phyloP scores from a whole-genome alignment of 2,329 filamentous ascomycete species.

The Apiospora saccharicola region DNA sequence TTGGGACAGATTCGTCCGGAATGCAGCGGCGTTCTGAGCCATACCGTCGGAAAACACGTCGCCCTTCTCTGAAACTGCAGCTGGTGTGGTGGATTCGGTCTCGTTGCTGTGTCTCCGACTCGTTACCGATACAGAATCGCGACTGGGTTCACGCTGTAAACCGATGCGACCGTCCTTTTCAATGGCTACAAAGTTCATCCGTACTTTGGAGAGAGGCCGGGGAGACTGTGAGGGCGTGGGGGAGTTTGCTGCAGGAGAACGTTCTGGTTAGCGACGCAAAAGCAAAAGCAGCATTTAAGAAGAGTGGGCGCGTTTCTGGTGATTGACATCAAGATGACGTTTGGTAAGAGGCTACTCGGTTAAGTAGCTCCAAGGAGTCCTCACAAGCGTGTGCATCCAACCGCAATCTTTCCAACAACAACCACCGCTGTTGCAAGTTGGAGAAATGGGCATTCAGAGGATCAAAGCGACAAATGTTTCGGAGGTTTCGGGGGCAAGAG shows the following conservation, averaged over 20 bases:
- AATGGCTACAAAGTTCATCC: conserved; percentile 77
- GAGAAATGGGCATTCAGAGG: background rate
- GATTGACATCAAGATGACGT: conserved; percentile 1
- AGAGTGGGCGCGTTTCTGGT: background rate
- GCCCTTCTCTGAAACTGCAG: conserved; percentile 48
- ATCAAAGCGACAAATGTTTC: conserved; percentile 11
- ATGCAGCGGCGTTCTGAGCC: conserved; percentile 38
- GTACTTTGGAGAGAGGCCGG: conserved; percentile 76
- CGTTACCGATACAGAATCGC: conserved; percentile 49
- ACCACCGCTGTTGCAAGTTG: background rate
- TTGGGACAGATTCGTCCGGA: conserved; percentile 46
- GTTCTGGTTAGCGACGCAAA: conserved; percentile 38
- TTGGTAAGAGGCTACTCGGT: background rate
- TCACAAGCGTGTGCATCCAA: background rate
- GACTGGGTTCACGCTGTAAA: conserved; percentile 54
- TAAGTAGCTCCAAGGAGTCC: background rate
- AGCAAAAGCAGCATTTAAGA: background rate
- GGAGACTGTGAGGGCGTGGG: conserved; percentile 56
- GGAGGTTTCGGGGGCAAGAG: conserved; percentile 11
- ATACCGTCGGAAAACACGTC: conserved; percentile 44
- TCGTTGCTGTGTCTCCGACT: conserved; percentile 48
- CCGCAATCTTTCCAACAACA: background rate
- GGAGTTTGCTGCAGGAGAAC: conserved; percentile 43
- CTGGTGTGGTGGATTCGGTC: conserved; percentile 48
- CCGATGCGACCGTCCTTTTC: conserved; percentile 70